These are phyloP conservation scores for Brassica rapa DNA, from an alignment of 345 rosid species.

Conservation along the genomic window DNA sequence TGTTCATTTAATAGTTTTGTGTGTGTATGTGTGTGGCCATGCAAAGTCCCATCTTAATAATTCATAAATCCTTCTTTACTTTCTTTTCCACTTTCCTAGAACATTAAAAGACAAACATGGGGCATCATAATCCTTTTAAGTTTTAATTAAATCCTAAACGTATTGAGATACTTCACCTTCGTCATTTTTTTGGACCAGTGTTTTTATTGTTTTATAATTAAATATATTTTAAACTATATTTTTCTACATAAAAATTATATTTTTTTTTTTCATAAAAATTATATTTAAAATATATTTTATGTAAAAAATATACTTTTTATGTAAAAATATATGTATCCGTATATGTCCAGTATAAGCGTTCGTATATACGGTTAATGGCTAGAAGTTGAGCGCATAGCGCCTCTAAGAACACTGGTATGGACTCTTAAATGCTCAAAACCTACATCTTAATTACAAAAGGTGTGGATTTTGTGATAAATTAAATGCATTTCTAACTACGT, in stretches of 20 bases:
- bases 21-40: conserved; percentile 15
- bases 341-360: too few species aligned
- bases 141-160: background rate
- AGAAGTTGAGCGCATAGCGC: too few species aligned
- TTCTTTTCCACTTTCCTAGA: conserved; percentile 23
- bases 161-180: conserved; percentile 15
- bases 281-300: too few species aligned
- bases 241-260: too few species aligned
- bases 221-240: too few species aligned
- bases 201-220: too few species aligned
- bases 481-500: conserved; percentile 25
- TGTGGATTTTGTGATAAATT: conserved; percentile 14
- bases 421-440: conserved; percentile 4
- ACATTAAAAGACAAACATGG: conserved; percentile 37
- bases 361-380: too few species aligned
- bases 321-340: too few species aligned
- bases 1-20: conserved; percentile 28
- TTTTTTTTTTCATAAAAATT: too few species aligned
- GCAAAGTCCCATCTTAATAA: conserved; percentile 30
- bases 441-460: background rate
- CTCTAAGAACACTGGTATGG: too few species aligned
- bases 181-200: background rate
- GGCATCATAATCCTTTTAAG: conserved; percentile 7
- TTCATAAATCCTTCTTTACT: background rate
- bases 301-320: too few species aligned